A percentile compares a stretch with the other conserved stretches of the same genome.
phyloP scores from a whole-genome alignment of 306 rosid species.

The Vigna mungo region DNA sequence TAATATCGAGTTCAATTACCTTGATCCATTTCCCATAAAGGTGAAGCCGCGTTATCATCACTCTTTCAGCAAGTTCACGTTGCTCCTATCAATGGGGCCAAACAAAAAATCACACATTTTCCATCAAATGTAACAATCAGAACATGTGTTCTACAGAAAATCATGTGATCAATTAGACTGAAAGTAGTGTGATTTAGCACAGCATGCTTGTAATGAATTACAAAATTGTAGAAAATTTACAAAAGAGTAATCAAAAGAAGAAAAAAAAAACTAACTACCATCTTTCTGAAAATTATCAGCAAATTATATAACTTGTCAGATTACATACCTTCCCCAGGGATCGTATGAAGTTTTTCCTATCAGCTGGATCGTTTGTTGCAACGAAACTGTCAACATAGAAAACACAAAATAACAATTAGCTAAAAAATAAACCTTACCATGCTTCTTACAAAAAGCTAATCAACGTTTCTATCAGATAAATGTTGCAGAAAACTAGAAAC shows the following conservation, averaged over 20 bases:
- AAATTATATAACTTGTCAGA: neutral
- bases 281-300: constrained; percentile 13
- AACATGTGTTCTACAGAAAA: constrained; percentile 19
- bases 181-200: neutral
- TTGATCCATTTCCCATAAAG: constrained; percentile 92
- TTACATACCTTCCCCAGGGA: constrained; percentile 79
- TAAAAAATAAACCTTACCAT: neutral
- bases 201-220: neutral
- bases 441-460: neutral
- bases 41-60: constrained; percentile 92
- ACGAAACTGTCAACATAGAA: constrained; percentile 66
- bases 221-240: neutral
- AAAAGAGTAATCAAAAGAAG: neutral
- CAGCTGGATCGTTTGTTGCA: constrained; percentile 70
- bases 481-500: neutral
- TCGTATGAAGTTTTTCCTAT: constrained; percentile 78
- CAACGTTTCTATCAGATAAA: neutral
- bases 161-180: neutral
- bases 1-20: constrained; percentile 55
- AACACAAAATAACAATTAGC: constrained; percentile 28
- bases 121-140: neutral
- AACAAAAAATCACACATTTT: constrained; percentile 19
- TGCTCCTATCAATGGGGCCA: constrained; percentile 64
- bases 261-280: neutral
- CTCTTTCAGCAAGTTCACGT: constrained; percentile 93